Conservation (phyloP, 108 stramenopile species). For the Pelagomonas calceolata region DNA sequence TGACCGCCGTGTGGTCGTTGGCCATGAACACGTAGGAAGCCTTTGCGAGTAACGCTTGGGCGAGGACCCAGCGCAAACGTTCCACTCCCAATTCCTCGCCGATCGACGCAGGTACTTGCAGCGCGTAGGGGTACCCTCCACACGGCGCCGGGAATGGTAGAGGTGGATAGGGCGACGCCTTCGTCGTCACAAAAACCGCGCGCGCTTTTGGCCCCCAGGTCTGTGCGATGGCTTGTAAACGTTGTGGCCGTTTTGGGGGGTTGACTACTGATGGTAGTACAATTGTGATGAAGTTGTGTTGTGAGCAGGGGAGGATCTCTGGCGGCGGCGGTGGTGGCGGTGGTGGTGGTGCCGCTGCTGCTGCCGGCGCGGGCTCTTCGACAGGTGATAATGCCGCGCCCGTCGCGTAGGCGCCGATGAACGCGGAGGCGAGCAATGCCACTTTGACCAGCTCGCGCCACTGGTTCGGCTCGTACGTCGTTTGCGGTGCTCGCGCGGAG, state of each 20-base stretch:
- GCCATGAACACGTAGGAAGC: constrained; percentile 76
- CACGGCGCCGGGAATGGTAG: background rate
- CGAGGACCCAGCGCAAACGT: constrained; percentile 59
- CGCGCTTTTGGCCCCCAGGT: constrained; percentile 63
- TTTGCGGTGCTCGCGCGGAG: too few relatives aligned
- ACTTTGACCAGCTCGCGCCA: too few relatives aligned
- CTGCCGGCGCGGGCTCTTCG: too few relatives aligned
- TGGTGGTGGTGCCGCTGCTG: too few relatives aligned
- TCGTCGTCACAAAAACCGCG: constrained; percentile 59
- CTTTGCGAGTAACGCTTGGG: constrained; percentile 39
- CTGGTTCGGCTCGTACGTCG: too few relatives aligned
- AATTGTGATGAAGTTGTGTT: background rate
- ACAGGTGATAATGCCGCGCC: too few relatives aligned
- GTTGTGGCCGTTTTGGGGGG: constrained; percentile 42
- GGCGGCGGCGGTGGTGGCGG: too few relatives aligned
- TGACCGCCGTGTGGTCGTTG: constrained; percentile 79
- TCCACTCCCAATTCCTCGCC: constrained; percentile 51
- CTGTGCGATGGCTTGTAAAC: constrained; percentile 56
- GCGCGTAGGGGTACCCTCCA: constrained; percentile 47
- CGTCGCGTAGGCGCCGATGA: too few relatives aligned
- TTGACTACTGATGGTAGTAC: constrained; percentile 58
- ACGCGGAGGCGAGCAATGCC: too few relatives aligned
- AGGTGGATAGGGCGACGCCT: constrained; percentile 16
- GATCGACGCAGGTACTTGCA: constrained; percentile 53
- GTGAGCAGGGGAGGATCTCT: too few relatives aligned